Percentiles rank a stretch among this genome's conserved stretches.
These are phyloP conservation scores for Camptophora hylomeconis DNA, from an alignment of 2,329 filamentous ascomycete genomes.

Conservation along the genomic window DNA sequence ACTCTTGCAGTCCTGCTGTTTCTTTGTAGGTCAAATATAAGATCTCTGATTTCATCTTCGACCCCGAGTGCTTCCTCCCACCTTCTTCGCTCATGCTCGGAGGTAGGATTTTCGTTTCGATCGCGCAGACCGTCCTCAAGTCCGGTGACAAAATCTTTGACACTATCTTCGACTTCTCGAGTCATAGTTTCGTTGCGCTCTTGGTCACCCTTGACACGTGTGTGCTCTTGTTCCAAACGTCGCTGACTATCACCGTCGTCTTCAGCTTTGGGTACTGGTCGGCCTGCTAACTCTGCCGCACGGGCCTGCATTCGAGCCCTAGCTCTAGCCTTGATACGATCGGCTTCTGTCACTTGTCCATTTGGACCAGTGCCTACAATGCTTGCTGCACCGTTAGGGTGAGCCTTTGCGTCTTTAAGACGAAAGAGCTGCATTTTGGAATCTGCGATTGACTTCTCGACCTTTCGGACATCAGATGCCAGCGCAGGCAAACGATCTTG, in stretches of 20 bases:
- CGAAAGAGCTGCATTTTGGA: conserved; percentile 86
- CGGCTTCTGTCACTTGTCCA: conserved; percentile 78
- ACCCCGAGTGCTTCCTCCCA: conserved; percentile 96
- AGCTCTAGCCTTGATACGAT: conserved; percentile 84
- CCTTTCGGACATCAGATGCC: conserved; percentile 79
- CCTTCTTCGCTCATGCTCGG: conserved; percentile 78
- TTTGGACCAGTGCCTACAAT: conserved; percentile 90
- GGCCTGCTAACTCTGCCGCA: conserved; percentile 80
- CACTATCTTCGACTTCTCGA: conserved; percentile 88
- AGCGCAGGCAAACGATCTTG: conserved; percentile 85
- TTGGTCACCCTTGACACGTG: conserved; percentile 67
- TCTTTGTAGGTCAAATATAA: conserved; percentile 91
- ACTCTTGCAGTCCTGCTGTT: conserved; percentile 66
- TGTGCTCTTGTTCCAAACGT: conserved; percentile 77
- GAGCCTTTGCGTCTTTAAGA: conserved; percentile 79
- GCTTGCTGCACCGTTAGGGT: conserved; percentile 65
- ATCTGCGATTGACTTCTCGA: conserved; percentile 86
- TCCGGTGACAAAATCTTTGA: conserved; percentile 71
- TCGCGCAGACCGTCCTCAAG: conserved; percentile 84
- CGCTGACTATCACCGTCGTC: conserved; percentile 70
- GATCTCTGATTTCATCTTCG: conserved; percentile 91
- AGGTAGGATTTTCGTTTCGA: conserved; percentile 57
- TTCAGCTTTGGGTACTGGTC: conserved; percentile 55
- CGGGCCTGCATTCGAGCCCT: conserved; percentile 99
- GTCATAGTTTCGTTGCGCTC: conserved; percentile 97